These are phyloP conservation scores for Penicillium bovifimosum DNA, from an alignment of 495 filamentous ascomycete species.

Conservation along the genomic window DNA sequence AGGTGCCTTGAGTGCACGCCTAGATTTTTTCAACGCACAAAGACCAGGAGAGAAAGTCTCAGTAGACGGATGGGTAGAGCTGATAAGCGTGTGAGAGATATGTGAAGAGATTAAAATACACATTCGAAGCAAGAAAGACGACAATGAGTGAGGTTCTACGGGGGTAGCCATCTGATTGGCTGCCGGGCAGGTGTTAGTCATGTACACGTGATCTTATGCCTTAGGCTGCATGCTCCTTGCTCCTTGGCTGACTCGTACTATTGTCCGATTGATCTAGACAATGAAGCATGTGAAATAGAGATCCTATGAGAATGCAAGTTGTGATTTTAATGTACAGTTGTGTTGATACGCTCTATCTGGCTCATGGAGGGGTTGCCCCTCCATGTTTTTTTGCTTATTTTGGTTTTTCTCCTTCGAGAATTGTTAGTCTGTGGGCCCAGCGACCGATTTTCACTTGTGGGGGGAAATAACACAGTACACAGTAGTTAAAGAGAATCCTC, in stretches of 20 bases:
- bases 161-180: constrained; percentile 17
- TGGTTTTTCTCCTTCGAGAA: constrained; percentile 40
- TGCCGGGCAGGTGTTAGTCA: constrained; percentile 1
- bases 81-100: constrained; percentile 4
- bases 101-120: constrained; percentile 12
- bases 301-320: too few species aligned
- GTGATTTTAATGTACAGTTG: not conserved
- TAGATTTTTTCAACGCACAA: constrained; percentile 5
- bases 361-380: constrained; percentile 11
- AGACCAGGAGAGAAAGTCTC: constrained; percentile 4
- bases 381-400: constrained; percentile 32
- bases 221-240: constrained; percentile 4
- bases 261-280: not conserved
- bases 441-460: constrained; percentile 23
- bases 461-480: not conserved
- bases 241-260: not conserved
- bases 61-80: not conserved
- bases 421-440: constrained; percentile 30
- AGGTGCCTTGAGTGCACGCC: constrained; percentile 27
- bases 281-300: not conserved
- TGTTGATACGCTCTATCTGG: not conserved
- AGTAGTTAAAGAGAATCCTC: constrained; percentile 1
- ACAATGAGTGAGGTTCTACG: constrained; percentile 18
- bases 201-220: constrained; percentile 8
- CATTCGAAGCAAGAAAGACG: constrained; percentile 13